Percentiles rank a stretch among this genome's conserved stretches.
Conservation (phyloP, 2,329 filamentous ascomycete genomes). For the Xylariaceae sp. region DNA sequence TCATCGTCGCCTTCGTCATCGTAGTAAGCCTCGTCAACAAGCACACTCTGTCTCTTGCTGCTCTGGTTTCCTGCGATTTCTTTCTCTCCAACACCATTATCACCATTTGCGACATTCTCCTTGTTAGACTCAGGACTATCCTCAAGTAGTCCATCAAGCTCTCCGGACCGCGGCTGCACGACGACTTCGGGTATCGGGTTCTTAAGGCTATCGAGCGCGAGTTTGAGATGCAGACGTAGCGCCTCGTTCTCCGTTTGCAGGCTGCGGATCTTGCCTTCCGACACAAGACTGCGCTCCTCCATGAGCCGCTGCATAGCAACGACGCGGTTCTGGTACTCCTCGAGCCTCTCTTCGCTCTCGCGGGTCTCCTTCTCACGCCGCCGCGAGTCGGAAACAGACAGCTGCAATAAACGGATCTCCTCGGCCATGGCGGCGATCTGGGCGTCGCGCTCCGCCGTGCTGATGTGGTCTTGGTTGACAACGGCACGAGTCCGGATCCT, state of each 20-base stretch:
- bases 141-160: constrained; percentile 21
- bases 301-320: constrained; percentile 88
- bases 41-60: constrained; percentile 23
- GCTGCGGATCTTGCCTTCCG: constrained; percentile 89
- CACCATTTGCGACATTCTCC: constrained; percentile 28
- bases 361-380: constrained; percentile 68
- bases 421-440: constrained; percentile 94
- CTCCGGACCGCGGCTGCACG: constrained; percentile 29
- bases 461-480: constrained; percentile 93
- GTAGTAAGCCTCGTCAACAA: constrained; percentile 57
- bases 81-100: constrained; percentile 23
- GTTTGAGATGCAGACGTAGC: constrained; percentile 77
- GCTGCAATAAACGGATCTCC: constrained; percentile 81
- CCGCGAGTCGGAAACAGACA: constrained; percentile 63
- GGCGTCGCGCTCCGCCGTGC: constrained; percentile 86
- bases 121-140: constrained; percentile 28
- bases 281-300: constrained; percentile 88
- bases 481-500: constrained; percentile 90
- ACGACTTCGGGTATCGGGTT: constrained; percentile 75
- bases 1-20: constrained; percentile 50
- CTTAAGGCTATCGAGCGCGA: constrained; percentile 80
- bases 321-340: constrained; percentile 92
- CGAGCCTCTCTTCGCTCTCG: constrained; percentile 76
- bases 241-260: constrained; percentile 89
- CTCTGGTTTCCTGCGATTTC: constrained; percentile 37